A percentile compares a stretch with the other conserved stretches of the same genome.
Conservation (phyloP, 2,329 filamentous ascomycete species). For the Pseudomassariella vexata region DNA sequence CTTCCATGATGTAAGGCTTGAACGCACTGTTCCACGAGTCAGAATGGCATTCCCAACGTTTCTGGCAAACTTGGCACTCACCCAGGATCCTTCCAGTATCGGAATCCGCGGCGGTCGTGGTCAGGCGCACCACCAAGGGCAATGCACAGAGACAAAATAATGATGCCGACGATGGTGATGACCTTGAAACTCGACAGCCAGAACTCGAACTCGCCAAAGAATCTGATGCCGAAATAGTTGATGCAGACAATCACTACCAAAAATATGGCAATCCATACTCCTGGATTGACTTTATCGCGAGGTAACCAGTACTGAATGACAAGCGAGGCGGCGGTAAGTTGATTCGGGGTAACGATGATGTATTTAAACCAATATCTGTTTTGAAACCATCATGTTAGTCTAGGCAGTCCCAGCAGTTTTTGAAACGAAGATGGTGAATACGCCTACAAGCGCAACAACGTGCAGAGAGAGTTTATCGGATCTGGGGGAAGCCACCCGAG, state of each 20-base stretch:
- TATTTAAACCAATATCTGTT: slow-evolving; percentile 67
- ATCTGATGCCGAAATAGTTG: slow-evolving; percentile 65
- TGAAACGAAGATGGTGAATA: neutral
- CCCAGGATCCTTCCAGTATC: slow-evolving; percentile 61
- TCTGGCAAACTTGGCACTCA: slow-evolving; percentile 15
- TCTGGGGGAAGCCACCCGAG: neutral
- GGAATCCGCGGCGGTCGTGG: slow-evolving; percentile 56
- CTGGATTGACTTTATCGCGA: slow-evolving; percentile 62
- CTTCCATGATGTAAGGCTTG: slow-evolving; percentile 36
- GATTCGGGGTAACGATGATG: slow-evolving; percentile 80
- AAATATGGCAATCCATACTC: slow-evolving; percentile 73
- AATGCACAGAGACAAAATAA: slow-evolving; percentile 58
- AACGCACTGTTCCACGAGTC: slow-evolving; percentile 35
- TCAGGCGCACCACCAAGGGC: slow-evolving; percentile 61
- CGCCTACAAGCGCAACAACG: neutral
- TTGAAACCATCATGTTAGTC: neutral
- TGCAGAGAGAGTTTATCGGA: too few species aligned
- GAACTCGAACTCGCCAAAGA: slow-evolving; percentile 63
- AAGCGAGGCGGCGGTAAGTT: slow-evolving; percentile 73
- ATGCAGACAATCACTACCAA: slow-evolving; percentile 56
- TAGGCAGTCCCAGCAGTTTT: neutral
- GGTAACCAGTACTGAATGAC: slow-evolving; percentile 75
- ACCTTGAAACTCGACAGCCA: slow-evolving; percentile 64
- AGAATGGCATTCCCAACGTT: slow-evolving; percentile 10
- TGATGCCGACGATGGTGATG: slow-evolving; percentile 58